phyloP scores from a whole-genome alignment of 768 basidiomycete genomes.

The Leccinum uliginosum region DNA sequence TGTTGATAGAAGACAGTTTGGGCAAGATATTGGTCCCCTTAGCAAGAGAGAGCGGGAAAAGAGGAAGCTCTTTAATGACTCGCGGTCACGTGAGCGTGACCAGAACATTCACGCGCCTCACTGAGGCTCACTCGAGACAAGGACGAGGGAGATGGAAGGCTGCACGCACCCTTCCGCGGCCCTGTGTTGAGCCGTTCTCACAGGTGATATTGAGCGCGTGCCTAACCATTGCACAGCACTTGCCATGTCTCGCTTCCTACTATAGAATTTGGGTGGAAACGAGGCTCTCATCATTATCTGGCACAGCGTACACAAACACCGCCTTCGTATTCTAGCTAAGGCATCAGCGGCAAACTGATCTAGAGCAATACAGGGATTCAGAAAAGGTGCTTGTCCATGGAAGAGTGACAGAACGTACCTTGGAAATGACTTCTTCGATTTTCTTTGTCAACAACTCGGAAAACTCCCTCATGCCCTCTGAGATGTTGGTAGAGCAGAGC shows the following conservation, averaged over 20 bases:
- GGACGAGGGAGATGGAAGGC: too few relatives aligned
- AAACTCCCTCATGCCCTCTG: conserved; percentile 13
- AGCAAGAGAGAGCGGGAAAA: neutral
- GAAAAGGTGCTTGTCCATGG: neutral
- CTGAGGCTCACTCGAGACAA: too few relatives aligned
- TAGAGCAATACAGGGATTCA: neutral
- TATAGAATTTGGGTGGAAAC: neutral
- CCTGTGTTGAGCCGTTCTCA: too few relatives aligned
- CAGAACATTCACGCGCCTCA: too few relatives aligned
- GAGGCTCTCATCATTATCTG: neutral
- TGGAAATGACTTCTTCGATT: conserved; percentile 8
- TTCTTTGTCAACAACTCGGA: neutral
- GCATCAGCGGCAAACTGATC: neutral
- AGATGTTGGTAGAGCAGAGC: neutral
- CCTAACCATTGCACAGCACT: neutral
- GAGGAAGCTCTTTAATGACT: too few relatives aligned
- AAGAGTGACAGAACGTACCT: conserved; percentile 2
- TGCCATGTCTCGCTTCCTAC: neutral
- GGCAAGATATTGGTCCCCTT: neutral
- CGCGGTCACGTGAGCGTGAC: too few relatives aligned
- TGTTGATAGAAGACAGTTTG: neutral
- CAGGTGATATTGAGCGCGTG: too few relatives aligned
- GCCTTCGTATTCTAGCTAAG: neutral
- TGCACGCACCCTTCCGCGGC: too few relatives aligned
- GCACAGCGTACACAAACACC: neutral